Conservation (phyloP, 2,329 filamentous ascomycete species). For the Leptoxyphium fumago region DNA sequence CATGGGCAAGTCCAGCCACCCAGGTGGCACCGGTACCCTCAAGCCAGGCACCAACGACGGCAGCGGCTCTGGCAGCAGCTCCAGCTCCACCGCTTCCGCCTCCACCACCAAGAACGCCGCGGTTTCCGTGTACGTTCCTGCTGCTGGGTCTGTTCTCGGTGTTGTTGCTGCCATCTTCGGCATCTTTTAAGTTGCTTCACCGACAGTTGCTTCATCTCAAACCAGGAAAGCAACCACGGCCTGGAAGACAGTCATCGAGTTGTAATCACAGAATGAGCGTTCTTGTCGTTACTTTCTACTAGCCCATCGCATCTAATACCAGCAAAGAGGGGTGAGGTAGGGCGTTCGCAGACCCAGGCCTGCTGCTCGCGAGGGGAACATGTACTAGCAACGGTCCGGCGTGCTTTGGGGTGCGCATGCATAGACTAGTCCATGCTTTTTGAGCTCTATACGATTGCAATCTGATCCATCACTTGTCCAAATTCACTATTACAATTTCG, state of each 20-base stretch:
- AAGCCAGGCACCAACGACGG: conserved; percentile 9
- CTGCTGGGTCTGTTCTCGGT: conserved; percentile 30
- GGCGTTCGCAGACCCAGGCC: not conserved
- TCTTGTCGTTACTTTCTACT: not conserved
- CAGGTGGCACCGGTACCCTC: conserved; percentile 20
- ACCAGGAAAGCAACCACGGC: too few relatives aligned
- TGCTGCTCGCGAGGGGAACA: not conserved
- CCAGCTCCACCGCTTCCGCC: conserved; percentile 5
- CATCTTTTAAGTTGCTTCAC: conserved; percentile 24
- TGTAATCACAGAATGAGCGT: not conserved
- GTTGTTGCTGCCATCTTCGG: conserved; percentile 33
- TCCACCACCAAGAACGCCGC: conserved; percentile 25
- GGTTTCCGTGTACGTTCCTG: conserved; percentile 25
- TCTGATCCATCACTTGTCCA: too few relatives aligned
- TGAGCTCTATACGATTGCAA: too few relatives aligned
- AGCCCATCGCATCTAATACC: not conserved
- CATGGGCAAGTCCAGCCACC: conserved; percentile 21
- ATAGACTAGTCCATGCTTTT: not conserved
- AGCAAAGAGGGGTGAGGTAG: not conserved
- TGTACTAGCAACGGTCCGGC: too few relatives aligned
- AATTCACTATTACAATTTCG: too few relatives aligned
- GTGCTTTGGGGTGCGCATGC: not conserved
- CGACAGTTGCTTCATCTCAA: too few relatives aligned
- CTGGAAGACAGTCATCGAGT: not conserved
- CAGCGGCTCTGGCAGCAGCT: conserved; percentile 12